Conservation (phyloP, 768 basidiomycete species). For the Cystoderma amianthinum region DNA sequence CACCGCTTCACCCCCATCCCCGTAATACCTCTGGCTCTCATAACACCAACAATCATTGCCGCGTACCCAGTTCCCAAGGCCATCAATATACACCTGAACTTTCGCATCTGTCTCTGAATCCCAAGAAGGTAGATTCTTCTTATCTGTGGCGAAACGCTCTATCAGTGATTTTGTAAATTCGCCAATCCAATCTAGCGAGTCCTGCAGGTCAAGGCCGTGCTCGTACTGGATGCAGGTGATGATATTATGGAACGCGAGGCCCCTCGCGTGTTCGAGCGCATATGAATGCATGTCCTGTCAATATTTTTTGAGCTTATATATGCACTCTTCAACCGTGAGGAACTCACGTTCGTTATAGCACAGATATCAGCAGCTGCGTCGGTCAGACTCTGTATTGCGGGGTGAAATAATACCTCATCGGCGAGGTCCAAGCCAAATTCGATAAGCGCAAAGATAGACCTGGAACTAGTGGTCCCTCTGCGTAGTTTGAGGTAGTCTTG, state of each 20-base stretch:
- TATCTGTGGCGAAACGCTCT: constrained; percentile 21
- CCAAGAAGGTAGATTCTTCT: constrained; percentile 24
- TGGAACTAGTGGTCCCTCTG: constrained; percentile 46
- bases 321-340: too few species aligned
- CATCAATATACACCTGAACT: constrained; percentile 26
- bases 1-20: constrained; percentile 17
- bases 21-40: constrained; percentile 28
- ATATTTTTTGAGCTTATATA: too few species aligned
- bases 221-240: constrained; percentile 34
- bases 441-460: constrained; percentile 42
- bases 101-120: constrained; percentile 20
- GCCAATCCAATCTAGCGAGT: constrained; percentile 29
- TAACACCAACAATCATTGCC: constrained; percentile 36
- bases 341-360: constrained; percentile 20
- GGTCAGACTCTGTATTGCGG: constrained; percentile 35
- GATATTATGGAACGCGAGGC: constrained; percentile 31
- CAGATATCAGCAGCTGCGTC: constrained; percentile 46
- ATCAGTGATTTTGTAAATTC: constrained; percentile 20
- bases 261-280: constrained; percentile 29
- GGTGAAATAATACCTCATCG: constrained; percentile 46
- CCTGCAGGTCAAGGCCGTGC: constrained; percentile 20
- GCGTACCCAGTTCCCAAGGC: constrained; percentile 30
- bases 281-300: constrained; percentile 38
- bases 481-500: constrained; percentile 48
- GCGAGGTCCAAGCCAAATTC: constrained; percentile 54